Conservation (phyloP, 2,329 filamentous ascomycete genomes). For the Diaporthe capsici region DNA sequence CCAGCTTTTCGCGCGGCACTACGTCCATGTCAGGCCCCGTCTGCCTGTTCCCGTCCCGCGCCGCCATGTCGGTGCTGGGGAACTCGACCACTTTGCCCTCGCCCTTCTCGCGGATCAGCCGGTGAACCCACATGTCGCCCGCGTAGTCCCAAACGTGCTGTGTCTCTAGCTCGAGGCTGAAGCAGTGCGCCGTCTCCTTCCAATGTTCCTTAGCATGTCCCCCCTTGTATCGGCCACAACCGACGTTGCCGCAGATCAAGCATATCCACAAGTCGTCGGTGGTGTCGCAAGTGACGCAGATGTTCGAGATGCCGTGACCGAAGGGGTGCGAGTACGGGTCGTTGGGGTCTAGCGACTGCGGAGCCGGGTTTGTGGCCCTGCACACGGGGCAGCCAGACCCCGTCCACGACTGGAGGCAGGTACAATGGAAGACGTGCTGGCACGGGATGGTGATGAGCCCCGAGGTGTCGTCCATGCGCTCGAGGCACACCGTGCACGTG, state of each 20-base stretch:
- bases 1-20: constrained; percentile 77
- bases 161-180: constrained; percentile 91
- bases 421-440: constrained; percentile 98
- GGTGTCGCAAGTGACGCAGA: constrained; percentile 86
- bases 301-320: constrained; percentile 72
- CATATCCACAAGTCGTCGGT: constrained; percentile 93
- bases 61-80: constrained; percentile 62
- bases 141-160: constrained; percentile 99
- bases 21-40: constrained; percentile 62
- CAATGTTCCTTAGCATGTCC: constrained; percentile 95
- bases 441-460: constrained; percentile 96
- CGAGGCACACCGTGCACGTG: constrained; percentile 95
- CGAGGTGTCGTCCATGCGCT: constrained; percentile 98
- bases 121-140: constrained; percentile 95
- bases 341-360: constrained; percentile 56
- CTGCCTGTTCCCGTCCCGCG: constrained; percentile 44
- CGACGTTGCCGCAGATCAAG: constrained; percentile 91
- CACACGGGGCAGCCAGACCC: constrained; percentile 95
- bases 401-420: constrained; percentile 95
- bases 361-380: constrained; percentile 78
- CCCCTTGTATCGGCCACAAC: constrained; percentile 93
- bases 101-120: constrained; percentile 92
- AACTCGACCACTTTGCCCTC: constrained; percentile 94
- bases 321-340: constrained; percentile 70
- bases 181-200: constrained; percentile 90